These are phyloP conservation scores for Auxenochlorella pyrenoidosa DNA, from an alignment of 139 green algal genomes.

Conservation along the genomic window DNA sequence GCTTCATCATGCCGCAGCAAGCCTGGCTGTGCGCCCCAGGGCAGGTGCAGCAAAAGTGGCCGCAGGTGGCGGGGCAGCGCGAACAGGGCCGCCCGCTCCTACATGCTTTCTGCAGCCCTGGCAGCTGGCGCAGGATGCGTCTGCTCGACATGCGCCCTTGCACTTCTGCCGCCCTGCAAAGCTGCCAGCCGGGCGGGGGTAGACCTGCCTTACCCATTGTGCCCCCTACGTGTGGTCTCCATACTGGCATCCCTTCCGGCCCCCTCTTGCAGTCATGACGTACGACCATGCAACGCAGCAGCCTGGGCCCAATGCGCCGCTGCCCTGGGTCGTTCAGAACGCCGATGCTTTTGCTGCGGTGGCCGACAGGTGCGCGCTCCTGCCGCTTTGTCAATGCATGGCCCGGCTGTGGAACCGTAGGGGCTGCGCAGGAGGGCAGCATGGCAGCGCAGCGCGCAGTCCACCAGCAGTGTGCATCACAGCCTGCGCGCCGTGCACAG, in stretches of 20 bases:
- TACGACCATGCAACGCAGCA: constrained; percentile 35
- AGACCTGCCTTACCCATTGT: no score
- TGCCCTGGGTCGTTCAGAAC: constrained; percentile 59
- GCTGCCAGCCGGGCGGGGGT: no score
- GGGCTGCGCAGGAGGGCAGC: neutral
- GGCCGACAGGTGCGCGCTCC: constrained; percentile 3
- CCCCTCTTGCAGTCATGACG: constrained; percentile 35
- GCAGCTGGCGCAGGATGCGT: neutral
- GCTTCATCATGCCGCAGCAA: no score
- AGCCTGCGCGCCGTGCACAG: no score
- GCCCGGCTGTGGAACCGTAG: no score
- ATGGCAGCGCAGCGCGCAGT: no score
- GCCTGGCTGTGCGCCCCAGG: neutral
- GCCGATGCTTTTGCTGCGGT: constrained; percentile 3
- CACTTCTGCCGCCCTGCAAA: neutral
- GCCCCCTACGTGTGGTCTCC: no score
- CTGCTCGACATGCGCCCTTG: neutral
- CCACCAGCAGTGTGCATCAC: no score
- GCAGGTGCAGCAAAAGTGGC: neutral
- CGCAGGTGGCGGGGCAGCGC: no score
- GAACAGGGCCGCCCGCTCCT: no score
- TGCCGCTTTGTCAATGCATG: no score
- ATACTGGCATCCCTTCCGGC: no score
- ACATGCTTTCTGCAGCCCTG: neutral
- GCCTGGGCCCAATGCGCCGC: constrained; percentile 56